phyloP scores from a whole-genome alignment of 1,284 basidiomycete species.

The Apiotrichum veenhuisii region DNA sequence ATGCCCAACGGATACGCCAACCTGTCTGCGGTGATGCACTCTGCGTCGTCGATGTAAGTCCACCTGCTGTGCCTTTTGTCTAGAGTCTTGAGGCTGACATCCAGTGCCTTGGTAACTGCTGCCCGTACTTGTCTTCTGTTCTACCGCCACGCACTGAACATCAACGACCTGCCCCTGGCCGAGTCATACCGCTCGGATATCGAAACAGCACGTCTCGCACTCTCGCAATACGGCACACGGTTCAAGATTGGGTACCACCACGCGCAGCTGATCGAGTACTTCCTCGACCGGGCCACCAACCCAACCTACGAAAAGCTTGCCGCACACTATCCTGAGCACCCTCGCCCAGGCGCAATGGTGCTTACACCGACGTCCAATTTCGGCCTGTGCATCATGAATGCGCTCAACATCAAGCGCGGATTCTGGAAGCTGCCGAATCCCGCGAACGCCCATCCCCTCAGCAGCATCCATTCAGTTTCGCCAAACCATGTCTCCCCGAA shows the following conservation, averaged over 20 bases:
- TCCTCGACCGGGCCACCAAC: constrained; percentile 40
- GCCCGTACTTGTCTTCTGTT: constrained; percentile 40
- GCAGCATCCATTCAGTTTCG: neutral
- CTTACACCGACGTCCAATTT: constrained; percentile 32
- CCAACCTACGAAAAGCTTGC: constrained; percentile 41
- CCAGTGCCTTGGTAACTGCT: constrained; percentile 37
- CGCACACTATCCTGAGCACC: constrained; percentile 45
- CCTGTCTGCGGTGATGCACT: constrained; percentile 39
- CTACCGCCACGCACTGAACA: constrained; percentile 40
- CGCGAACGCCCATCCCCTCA: neutral
- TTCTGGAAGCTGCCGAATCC: constrained; percentile 27
- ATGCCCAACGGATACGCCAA: constrained; percentile 22
- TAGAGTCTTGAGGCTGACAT: neutral
- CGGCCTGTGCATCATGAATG: constrained; percentile 37
- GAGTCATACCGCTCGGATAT: constrained; percentile 34
- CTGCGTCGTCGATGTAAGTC: constrained; percentile 38
- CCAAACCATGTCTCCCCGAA: neutral
- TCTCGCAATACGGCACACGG: constrained; percentile 31
- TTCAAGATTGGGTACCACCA: constrained; percentile 48
- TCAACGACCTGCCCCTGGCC: constrained; percentile 29
- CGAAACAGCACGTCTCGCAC: constrained; percentile 35
- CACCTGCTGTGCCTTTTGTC: too few species aligned
- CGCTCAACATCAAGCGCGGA: constrained; percentile 45
- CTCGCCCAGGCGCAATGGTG: constrained; percentile 36
- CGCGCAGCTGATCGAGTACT: constrained; percentile 46